Percentiles rank a stretch among this genome's conserved stretches.
phyloP scores from a whole-genome alignment of 2,329 filamentous ascomycete species.

The Fusarium sp. region DNA sequence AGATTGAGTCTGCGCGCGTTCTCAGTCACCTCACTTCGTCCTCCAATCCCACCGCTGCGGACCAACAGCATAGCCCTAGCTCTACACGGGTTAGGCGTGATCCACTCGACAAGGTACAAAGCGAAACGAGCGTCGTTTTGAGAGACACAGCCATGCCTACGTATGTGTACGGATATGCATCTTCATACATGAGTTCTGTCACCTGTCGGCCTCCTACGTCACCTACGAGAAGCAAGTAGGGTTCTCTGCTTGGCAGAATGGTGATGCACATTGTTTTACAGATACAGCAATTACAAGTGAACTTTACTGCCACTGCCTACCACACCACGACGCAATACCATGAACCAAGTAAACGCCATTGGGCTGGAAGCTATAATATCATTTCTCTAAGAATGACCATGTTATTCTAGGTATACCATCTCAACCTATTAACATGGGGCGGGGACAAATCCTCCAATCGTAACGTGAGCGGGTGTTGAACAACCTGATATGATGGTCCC shows the following conservation, averaged over 20 bases:
- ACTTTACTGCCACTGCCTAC: neutral
- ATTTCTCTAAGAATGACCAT: conserved; percentile 9
- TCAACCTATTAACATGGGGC: conserved; percentile 17
- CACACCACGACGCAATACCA: neutral
- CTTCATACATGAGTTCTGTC: conserved; percentile 21
- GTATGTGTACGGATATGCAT: neutral
- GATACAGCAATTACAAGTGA: neutral
- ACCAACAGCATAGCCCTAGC: conserved; percentile 40
- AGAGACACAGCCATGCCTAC: conserved; percentile 20
- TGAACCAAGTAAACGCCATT: neutral
- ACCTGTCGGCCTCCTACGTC: conserved; percentile 22
- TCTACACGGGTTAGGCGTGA: conserved; percentile 18
- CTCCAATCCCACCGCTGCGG: conserved; percentile 35
- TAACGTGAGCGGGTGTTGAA: conserved; percentile 18
- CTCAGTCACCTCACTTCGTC: conserved; percentile 27
- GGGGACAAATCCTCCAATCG: conserved; percentile 3
- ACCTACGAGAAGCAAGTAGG: neutral
- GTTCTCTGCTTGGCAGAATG: neutral
- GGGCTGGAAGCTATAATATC: neutral
- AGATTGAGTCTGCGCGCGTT: conserved; percentile 27
- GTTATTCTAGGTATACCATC: conserved; percentile 23
- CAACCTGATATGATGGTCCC: conserved; percentile 30
- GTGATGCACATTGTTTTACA: neutral
- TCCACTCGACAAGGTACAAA: conserved; percentile 27
- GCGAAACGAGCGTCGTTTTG: conserved; percentile 36